Evolutionary conservation across 1,139 yeast species (phyloP).

Genomic region (Debaryomycetaceae sp.): DNA sequence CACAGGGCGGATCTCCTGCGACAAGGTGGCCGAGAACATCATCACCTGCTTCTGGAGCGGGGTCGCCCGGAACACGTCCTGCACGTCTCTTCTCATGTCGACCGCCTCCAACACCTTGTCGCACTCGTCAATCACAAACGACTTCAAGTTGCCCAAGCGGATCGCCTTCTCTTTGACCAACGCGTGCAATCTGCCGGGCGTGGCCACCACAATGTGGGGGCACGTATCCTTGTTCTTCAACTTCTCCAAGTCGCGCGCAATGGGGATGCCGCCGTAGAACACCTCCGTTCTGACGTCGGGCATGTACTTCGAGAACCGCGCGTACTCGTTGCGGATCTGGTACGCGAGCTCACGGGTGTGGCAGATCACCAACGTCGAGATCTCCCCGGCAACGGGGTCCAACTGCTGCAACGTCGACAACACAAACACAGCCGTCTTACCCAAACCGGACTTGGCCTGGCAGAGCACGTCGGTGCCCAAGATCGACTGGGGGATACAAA

Average conservation of each 20-base stretch:
- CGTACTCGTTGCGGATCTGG: slow-evolving; percentile 96
- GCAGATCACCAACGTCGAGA: slow-evolving; percentile 89
- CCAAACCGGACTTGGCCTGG: slow-evolving; percentile 99
- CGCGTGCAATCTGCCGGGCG: slow-evolving; percentile 97
- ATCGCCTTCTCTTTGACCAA: slow-evolving; percentile 87
- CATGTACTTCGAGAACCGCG: slow-evolving; percentile 97
- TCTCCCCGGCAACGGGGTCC: slow-evolving; percentile 97
- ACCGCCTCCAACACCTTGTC: slow-evolving; percentile 91
- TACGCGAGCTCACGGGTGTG: slow-evolving; percentile 98
- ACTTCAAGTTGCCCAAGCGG: slow-evolving; percentile 85
- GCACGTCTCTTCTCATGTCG: slow-evolving; percentile 98
- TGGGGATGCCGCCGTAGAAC: slow-evolving; percentile 93
- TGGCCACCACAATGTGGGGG: slow-evolving; percentile 96
- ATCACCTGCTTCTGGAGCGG: slow-evolving; percentile 98
- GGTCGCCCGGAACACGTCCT: slow-evolving; percentile 94
- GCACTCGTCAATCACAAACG: slow-evolving; percentile 96
- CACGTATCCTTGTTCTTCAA: slow-evolving; percentile 90
- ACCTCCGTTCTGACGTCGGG: slow-evolving; percentile 97
- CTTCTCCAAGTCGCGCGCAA: slow-evolving; percentile 79
- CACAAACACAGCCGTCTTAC: slow-evolving; percentile 98
- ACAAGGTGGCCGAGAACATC: slow-evolving; percentile 98
- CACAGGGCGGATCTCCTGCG: slow-evolving; percentile 92
- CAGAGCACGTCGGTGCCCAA: slow-evolving; percentile 97
- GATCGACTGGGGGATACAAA: slow-evolving; percentile 96
- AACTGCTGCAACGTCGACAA: slow-evolving; percentile 94